Conservation (phyloP, 345 rosid genomes). For the Turnera subulata region DNA sequence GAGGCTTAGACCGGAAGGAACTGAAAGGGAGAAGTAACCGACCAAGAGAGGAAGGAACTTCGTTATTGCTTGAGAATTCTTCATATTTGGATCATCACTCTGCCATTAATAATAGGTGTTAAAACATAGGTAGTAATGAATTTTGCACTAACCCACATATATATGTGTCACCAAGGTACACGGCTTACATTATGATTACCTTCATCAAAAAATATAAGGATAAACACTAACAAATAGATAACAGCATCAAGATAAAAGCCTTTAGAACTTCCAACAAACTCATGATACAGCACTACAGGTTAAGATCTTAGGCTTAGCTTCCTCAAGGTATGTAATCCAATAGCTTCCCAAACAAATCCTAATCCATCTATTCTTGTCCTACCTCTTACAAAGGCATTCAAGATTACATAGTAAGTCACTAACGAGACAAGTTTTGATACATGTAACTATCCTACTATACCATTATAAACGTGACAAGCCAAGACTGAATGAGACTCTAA, state of each 20-base stretch:
- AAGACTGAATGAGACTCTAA: too few species aligned
- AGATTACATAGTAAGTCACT: too few species aligned
- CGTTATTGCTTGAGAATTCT: conserved; percentile 80
- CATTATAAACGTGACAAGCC: too few species aligned
- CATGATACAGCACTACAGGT: not conserved
- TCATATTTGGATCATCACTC: conserved; percentile 82
- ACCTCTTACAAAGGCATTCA: too few species aligned
- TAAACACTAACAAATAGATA: not conserved
- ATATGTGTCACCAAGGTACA: too few species aligned
- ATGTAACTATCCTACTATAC: too few species aligned
- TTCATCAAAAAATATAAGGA: too few species aligned
- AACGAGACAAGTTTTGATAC: too few species aligned
- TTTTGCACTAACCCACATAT: not conserved
- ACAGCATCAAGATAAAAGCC: not conserved
- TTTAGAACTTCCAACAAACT: not conserved
- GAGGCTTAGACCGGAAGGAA: conserved; percentile 97
- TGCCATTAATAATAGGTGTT: conserved; percentile 21
- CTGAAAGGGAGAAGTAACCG: conserved; percentile 94
- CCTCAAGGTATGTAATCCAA: conserved; percentile 1
- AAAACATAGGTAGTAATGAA: not conserved
- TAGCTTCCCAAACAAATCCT: too few species aligned
- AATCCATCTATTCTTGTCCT: too few species aligned
- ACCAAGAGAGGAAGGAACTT: conserved; percentile 85
- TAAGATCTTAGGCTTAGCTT: not conserved
- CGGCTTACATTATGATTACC: too few species aligned